A percentile compares a stretch with the other conserved stretches of the same genome.
Evolutionary conservation across 306 rosid genomes (phyloP).

Genomic region (Delonix regia): DNA sequence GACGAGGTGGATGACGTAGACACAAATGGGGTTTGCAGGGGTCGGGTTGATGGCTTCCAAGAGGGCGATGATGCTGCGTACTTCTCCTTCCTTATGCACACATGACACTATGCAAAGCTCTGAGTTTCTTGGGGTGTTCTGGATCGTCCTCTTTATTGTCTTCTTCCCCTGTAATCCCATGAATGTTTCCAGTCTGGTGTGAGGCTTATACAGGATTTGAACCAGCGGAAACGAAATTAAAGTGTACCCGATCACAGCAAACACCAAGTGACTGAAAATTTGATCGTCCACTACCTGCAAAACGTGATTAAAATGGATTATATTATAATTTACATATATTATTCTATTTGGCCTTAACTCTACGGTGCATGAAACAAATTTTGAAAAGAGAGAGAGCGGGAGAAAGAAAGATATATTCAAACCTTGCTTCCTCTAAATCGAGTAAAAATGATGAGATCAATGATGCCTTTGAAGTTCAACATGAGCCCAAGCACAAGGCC

Average conservation of each 20-base stretch:
- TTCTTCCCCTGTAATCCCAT: no score
- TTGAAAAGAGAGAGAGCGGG: neutral
- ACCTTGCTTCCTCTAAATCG: neutral
- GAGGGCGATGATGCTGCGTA: conserved; percentile 34
- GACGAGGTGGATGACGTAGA: conserved; percentile 31
- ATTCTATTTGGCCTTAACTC: no score
- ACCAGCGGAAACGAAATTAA: conserved; percentile 21
- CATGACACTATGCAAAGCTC: conserved; percentile 27
- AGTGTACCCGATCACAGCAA: conserved; percentile 25
- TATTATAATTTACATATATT: no score
- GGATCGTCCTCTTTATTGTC: conserved; percentile 4
- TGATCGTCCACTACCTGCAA: conserved; percentile 36
- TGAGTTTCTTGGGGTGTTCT: neutral
- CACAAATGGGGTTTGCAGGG: conserved; percentile 16
- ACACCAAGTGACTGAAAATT: conserved; percentile 19
- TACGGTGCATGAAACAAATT: no score
- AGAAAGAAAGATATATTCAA: neutral
- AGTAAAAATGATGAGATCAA: conserved; percentile 36
- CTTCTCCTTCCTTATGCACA: conserved; percentile 43
- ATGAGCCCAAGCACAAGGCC: conserved; percentile 51
- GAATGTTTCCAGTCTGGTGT: neutral
- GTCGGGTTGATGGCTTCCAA: conserved; percentile 40
- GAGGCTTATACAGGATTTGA: neutral
- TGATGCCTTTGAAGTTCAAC: conserved; percentile 48
- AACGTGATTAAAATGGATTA: neutral